phyloP scores from a whole-genome alignment of 176 grass and related monocot genomes.

The Aechmea fasciata region DNA sequence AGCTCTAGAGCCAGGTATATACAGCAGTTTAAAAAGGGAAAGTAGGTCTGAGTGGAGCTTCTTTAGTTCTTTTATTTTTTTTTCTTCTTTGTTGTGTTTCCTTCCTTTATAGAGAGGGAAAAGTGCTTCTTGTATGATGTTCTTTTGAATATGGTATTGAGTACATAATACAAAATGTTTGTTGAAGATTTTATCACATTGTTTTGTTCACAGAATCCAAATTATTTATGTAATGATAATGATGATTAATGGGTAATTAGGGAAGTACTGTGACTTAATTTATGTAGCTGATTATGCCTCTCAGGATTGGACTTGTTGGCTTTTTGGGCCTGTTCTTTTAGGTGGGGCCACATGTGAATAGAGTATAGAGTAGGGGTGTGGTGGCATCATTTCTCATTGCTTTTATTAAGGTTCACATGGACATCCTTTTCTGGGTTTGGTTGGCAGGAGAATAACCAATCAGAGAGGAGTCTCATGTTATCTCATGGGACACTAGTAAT shows the following conservation, averaged over 20 bases:
- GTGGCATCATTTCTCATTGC: no score
- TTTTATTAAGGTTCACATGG: no score
- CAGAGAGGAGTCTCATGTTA: no score
- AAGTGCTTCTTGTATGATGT: background rate
- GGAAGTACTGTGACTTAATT: background rate
- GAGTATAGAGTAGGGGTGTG: no score
- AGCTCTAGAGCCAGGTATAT: background rate
- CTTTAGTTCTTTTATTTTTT: background rate
- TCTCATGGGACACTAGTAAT: no score
- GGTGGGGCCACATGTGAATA: no score
- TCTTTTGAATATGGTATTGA: background rate
- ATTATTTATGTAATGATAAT: background rate
- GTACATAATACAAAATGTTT: slow-evolving; percentile 5
- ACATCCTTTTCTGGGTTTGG: no score
- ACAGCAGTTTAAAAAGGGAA: background rate
- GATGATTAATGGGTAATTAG: background rate
- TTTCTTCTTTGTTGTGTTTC: background rate
- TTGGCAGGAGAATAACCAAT: no score
- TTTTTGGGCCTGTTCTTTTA: background rate
- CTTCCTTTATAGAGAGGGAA: background rate
- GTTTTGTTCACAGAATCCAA: background rate
- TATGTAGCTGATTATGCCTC: background rate
- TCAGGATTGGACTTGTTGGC: background rate
- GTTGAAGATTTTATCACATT: background rate
- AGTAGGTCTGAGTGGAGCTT: background rate